Conservation (phyloP, 1,284 basidiomycete species). For the Fomitiporia mediterranea region DNA sequence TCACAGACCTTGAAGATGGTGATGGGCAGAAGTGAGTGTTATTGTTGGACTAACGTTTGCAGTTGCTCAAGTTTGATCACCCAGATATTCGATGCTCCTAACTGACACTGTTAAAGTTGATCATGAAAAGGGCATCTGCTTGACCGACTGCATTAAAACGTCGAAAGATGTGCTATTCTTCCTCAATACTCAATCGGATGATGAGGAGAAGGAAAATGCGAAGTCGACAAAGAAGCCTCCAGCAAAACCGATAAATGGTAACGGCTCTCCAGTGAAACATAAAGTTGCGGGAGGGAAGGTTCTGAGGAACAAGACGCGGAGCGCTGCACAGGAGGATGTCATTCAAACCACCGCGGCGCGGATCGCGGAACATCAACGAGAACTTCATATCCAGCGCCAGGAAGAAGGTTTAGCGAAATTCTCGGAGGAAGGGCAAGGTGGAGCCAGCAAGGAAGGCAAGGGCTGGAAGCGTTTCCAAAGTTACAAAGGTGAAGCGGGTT, state of each 20-base stretch:
- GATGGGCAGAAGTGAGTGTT: conserved; percentile 66
- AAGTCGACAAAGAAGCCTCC: conserved; percentile 58
- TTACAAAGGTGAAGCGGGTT: conserved; percentile 89
- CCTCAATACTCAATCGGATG: conserved; percentile 52
- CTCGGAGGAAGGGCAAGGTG: conserved; percentile 68
- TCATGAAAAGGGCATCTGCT: conserved; percentile 58
- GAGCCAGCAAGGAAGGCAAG: conserved; percentile 81
- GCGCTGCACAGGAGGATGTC: conserved; percentile 74
- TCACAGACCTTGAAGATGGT: conserved; percentile 74
- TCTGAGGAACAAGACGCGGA: conserved; percentile 78
- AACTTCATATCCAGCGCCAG: conserved; percentile 79
- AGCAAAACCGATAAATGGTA: conserved; percentile 50
- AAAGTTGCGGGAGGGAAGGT: conserved; percentile 81
- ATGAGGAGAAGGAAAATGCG: conserved; percentile 45
- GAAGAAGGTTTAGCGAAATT: conserved; percentile 81
- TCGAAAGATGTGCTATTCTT: conserved; percentile 90
- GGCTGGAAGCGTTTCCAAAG: conserved; percentile 95
- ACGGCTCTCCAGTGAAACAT: conserved; percentile 54
- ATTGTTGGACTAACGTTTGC: neutral
- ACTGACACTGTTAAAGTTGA: conserved; percentile 87
- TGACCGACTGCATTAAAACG: conserved; percentile 83
- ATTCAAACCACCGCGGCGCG: conserved; percentile 64
- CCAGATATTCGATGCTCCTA: conserved; percentile 84
- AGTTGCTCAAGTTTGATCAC: neutral
- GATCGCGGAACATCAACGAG: conserved; percentile 85